Evolutionary conservation across 73 alveolate genomes (phyloP).

Genomic region (Paraurostyla sp.): DNA sequence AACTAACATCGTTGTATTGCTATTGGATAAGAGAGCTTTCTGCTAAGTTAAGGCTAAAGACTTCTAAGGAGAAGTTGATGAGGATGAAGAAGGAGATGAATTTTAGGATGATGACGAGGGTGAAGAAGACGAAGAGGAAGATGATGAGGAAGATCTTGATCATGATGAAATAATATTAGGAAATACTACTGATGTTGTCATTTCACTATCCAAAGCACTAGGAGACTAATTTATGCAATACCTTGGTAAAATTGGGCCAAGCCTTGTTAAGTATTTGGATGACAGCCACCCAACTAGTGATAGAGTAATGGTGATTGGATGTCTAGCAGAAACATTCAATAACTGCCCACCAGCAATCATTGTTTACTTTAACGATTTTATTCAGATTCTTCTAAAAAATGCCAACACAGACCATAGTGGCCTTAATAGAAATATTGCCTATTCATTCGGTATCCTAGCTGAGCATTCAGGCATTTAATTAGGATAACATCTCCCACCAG

Average conservation of each 20-base stretch:
- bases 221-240: constrained; percentile 69
- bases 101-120: constrained; percentile 59
- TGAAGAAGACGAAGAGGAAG: constrained; percentile 68
- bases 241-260: constrained; percentile 53
- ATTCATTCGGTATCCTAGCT: constrained; percentile 64
- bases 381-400: background rate
- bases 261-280: constrained; percentile 47
- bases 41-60: constrained; percentile 40
- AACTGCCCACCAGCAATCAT: constrained; percentile 60
- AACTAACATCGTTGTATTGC: constrained; percentile 3
- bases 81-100: constrained; percentile 67
- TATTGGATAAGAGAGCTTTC: constrained; percentile 63
- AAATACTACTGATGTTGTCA: constrained; percentile 64
- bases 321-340: constrained; percentile 72
- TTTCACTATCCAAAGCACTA: constrained; percentile 53
- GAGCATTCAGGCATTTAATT: constrained; percentile 13
- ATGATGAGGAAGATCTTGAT: constrained; percentile 71
- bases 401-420: constrained; percentile 48
- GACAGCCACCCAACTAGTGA: constrained; percentile 73
- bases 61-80: constrained; percentile 67
- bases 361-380: constrained; percentile 54
- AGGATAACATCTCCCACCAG: constrained; percentile 3
- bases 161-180: constrained; percentile 78
- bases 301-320: constrained; percentile 70
- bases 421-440: constrained; percentile 65